Percentiles rank a stretch among this genome's conserved stretches.
These are phyloP conservation scores for Tricholoma furcatifolium DNA, from an alignment of 768 basidiomycete species.

Conservation along the genomic window DNA sequence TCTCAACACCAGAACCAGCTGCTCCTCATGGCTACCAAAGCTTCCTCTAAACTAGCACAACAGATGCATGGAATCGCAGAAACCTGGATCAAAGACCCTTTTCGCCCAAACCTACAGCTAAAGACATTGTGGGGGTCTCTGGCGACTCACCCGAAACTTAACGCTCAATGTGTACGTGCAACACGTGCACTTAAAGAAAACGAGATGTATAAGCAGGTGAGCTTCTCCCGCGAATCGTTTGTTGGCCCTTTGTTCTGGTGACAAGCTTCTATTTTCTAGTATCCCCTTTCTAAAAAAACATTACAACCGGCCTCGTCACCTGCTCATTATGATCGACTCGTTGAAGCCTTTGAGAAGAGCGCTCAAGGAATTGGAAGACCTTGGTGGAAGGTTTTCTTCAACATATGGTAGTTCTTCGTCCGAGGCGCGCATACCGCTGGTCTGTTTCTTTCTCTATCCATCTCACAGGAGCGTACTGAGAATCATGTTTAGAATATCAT, in stretches of 20 bases:
- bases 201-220: constrained; percentile 57
- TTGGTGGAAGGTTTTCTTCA: constrained; percentile 84
- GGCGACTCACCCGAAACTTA: constrained; percentile 66
- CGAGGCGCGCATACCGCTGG: neutral
- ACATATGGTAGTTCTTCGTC: constrained; percentile 53
- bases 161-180: constrained; percentile 57
- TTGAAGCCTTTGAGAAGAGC: constrained; percentile 74
- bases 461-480: constrained; percentile 1
- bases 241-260: constrained; percentile 12
- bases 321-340: constrained; percentile 68
- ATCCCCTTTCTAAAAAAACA: constrained; percentile 61
- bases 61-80: constrained; percentile 56
- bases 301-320: constrained; percentile 72
- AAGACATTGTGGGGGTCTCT: constrained; percentile 63
- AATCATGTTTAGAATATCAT: neutral
- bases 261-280: constrained; percentile 40
- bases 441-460: neutral
- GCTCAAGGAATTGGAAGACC: constrained; percentile 74
- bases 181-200: constrained; percentile 55
- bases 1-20: neutral
- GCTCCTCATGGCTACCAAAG: constrained; percentile 20
- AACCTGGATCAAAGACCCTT: constrained; percentile 70
- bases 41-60: constrained; percentile 37
- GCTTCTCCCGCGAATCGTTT: constrained; percentile 33
- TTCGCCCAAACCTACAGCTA: constrained; percentile 76